A percentile compares a stretch with the other conserved stretches of the same genome.
These are phyloP conservation scores for Recurvomyces mirabilis DNA, from an alignment of 495 filamentous ascomycete species.

Conservation along the genomic window DNA sequence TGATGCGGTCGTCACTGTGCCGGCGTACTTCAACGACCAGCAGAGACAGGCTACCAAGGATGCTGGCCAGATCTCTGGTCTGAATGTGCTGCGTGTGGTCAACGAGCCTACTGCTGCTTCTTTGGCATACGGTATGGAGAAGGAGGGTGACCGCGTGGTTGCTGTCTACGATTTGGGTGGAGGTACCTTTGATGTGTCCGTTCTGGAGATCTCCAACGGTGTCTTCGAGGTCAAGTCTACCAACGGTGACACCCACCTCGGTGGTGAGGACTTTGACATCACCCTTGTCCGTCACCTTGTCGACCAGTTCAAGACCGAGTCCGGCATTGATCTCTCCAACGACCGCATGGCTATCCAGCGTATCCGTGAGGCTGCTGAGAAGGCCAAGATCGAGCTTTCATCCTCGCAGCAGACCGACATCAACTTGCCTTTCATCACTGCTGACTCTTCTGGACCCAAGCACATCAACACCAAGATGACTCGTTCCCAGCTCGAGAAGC, in stretches of 20 bases:
- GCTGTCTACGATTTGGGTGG: conserved; percentile 72
- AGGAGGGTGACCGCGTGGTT: conserved; percentile 37
- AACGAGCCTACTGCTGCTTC: conserved; percentile 47
- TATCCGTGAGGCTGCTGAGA: conserved; percentile 98
- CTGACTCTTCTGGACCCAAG: conserved; percentile 85
- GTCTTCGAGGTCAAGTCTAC: conserved; percentile 98
- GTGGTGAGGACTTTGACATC: conserved; percentile 99
- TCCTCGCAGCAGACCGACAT: conserved; percentile 96
- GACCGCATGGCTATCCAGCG: conserved; percentile 99
- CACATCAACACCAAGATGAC: conserved; percentile 96
- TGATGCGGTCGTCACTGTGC: conserved; percentile 95
- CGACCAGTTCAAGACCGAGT: conserved; percentile 91
- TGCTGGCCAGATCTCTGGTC: conserved; percentile 88
- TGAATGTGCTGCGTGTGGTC: conserved; percentile 98
- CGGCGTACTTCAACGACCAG: conserved; percentile 99
- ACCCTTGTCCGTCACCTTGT: conserved; percentile 88
- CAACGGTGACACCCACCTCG: conserved; percentile 97
- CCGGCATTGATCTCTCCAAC: conserved; percentile 74
- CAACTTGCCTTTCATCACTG: conserved; percentile 97
- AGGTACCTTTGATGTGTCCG: conserved; percentile 99
- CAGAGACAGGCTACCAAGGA: conserved; percentile 99
- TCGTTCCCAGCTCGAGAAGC: conserved; percentile 79
- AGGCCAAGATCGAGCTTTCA: conserved; percentile 99
- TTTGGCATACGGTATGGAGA: conserved; percentile 36
- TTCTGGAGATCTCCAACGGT: conserved; percentile 90